Conservation (phyloP, 306 rosid species). For the Canavalia ensiformis region DNA sequence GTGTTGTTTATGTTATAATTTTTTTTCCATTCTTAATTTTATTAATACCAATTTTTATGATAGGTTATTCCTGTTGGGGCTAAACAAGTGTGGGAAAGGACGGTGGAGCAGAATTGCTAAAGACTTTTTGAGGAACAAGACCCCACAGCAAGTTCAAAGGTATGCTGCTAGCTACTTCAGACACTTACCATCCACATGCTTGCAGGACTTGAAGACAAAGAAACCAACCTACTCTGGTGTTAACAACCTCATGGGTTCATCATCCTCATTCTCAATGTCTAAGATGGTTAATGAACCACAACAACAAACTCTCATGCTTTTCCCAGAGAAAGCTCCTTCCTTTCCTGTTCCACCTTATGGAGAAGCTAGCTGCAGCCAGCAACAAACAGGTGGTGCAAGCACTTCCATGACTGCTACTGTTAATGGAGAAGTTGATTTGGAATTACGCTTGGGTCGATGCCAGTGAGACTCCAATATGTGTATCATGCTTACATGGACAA, state of each 20-base stretch:
- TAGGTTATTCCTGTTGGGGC: conserved; percentile 34
- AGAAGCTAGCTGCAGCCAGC: neutral
- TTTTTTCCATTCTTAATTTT: neutral
- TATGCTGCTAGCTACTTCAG: neutral
- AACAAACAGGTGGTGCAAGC: neutral
- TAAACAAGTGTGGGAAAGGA: conserved; percentile 11
- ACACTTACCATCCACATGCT: neutral
- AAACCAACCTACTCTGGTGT: too few species aligned
- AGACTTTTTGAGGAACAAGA: neutral
- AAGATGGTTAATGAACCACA: neutral
- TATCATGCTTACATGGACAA: neutral
- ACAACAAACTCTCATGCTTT: neutral
- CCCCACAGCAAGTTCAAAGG: conserved; percentile 25
- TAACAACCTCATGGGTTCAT: neutral
- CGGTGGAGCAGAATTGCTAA: neutral
- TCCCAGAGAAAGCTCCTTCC: neutral
- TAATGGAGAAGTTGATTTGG: conserved; percentile 6
- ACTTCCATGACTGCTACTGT: neutral
- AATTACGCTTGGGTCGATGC: neutral
- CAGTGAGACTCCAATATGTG: neutral
- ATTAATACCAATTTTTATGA: neutral
- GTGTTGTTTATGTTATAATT: neutral
- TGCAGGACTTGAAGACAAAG: neutral
- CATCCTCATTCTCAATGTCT: neutral
- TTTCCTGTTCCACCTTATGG: neutral